Evolutionary conservation across 352 stramenopile species (phyloP), one percentile per base, ranked within the genome.

Genomic region (Phytophthora tentaculata): DNA sequence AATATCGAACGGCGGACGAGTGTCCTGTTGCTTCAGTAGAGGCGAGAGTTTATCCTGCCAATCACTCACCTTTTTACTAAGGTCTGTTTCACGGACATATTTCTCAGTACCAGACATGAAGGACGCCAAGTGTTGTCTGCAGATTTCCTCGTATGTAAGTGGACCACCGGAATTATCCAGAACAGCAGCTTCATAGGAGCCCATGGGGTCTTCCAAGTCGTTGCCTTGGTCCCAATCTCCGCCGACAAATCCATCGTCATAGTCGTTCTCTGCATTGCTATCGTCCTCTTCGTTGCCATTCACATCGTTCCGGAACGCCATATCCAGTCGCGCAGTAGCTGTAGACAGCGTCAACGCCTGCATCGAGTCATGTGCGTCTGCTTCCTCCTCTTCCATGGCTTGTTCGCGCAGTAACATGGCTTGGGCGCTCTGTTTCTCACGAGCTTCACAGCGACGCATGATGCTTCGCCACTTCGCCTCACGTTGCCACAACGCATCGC

Each of bases 71-170:
- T 91, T 76, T 28, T 88, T 88, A 22, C 76, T 86, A 52, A 92
- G 64, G 37, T 66, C 77, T 12, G 82, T 90, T 62, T 94, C 86
- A 44, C 82, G 86, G 9, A 92, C 80, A 50, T 94, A 94, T 56
- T 89, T 80, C 51, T 94, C 82, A 7, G 82, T 85, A n/a, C 86
- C 86, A 37, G 87, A 83, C 84, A 94, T 92, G 60, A 94, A 94
- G 6, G 83, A 78, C 29, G 83, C 73, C n/a, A 91, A 78, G 59
- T 94, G 86, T 59, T 92, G 80, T 26, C 82, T 80, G 39, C 86
- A 92, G 29, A 93, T 83, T 44, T 91, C 83, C 43, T 93, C 83
- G 54, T 93, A 93, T 12, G 67, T 88, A 9, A 86, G 63, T 9
- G 76, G 67, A 0, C 66, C 67, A 26, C 79, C 73, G 4, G 48